Percentiles rank a stretch among this genome's conserved stretches.
These are phyloP conservation scores for Haberlea rhodopensis DNA, from an alignment of 257 asterid genomes.

Conservation along the genomic window DNA sequence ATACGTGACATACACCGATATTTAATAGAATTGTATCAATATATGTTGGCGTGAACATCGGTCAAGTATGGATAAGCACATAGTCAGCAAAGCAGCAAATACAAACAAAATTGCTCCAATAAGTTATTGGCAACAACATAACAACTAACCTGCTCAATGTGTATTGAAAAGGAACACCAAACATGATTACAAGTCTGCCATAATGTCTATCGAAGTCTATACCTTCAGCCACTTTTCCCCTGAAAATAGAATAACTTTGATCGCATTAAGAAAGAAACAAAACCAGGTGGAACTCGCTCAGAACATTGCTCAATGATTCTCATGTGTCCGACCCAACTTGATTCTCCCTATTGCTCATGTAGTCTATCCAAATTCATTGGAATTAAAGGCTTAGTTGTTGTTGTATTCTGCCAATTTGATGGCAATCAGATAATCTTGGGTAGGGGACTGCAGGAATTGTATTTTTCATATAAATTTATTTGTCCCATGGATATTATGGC, in stretches of 20 bases:
- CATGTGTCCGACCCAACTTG: too few species aligned
- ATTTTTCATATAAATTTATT: neutral
- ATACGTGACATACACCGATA: neutral
- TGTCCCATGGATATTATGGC: neutral
- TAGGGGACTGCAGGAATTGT: neutral
- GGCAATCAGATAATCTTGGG: slow-evolving; percentile 8
- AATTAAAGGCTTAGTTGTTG: too few species aligned
- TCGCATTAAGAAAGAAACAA: slow-evolving; percentile 1
- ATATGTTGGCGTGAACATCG: neutral
- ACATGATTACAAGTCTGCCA: slow-evolving; percentile 97
- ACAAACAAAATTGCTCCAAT: neutral
- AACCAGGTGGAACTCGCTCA: slow-evolving; percentile 2
- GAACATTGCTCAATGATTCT: neutral
- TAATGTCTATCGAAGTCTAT: slow-evolving; percentile 98
- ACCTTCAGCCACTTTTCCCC: slow-evolving; percentile 99
- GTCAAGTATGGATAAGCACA: neutral
- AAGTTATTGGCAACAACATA: slow-evolving; percentile 2
- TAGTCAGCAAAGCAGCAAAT: neutral
- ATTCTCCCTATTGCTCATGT: too few species aligned
- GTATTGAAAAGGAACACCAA: slow-evolving; percentile 93
- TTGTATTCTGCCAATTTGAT: too few species aligned
- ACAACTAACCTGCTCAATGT: slow-evolving; percentile 78
- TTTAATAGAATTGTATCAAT: neutral
- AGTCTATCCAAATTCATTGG: too few species aligned
- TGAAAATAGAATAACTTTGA: slow-evolving; percentile 31